Conservation (phyloP, 768 basidiomycete genomes). For the Boletales sp. region DNA sequence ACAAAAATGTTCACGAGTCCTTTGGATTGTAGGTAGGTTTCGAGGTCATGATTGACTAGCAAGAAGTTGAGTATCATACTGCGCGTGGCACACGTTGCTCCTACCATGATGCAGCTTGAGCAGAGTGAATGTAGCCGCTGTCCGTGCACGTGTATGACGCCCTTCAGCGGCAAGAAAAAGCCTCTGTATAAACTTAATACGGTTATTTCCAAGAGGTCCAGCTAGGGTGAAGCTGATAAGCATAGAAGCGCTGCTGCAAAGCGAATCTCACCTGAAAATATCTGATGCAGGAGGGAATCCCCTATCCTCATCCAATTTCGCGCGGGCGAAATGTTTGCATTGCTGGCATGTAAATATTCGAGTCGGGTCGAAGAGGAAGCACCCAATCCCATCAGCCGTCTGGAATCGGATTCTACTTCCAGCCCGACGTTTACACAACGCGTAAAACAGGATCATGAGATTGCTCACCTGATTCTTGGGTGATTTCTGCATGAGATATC, state of each 20-base stretch:
- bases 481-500: conserved; percentile 7
- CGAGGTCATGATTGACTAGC: conserved; percentile 3
- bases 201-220: conserved; percentile 3
- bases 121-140: conserved; percentile 14
- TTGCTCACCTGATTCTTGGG: conserved; percentile 9
- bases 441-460: background rate
- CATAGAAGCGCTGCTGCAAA: background rate
- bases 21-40: conserved; percentile 1
- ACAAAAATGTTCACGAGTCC: conserved; percentile 6
- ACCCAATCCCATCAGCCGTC: background rate
- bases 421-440: background rate
- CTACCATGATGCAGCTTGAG: conserved; percentile 8
- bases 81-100: background rate
- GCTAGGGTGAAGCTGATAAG: background rate
- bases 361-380: conserved; percentile 1
- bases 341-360: conserved; percentile 7
- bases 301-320: conserved; percentile 13
- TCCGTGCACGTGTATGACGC: conserved; percentile 5
- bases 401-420: background rate
- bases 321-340: conserved; percentile 7
- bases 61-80: background rate
- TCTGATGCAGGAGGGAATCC: conserved; percentile 7
- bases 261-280: conserved; percentile 2
- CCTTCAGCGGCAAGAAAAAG: conserved; percentile 7
- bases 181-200: conserved; percentile 5